Percentiles rank a stretch among this genome's conserved stretches.
phyloP scores from a whole-genome alignment of 306 rosid genomes.

The Sophora flavescens region DNA sequence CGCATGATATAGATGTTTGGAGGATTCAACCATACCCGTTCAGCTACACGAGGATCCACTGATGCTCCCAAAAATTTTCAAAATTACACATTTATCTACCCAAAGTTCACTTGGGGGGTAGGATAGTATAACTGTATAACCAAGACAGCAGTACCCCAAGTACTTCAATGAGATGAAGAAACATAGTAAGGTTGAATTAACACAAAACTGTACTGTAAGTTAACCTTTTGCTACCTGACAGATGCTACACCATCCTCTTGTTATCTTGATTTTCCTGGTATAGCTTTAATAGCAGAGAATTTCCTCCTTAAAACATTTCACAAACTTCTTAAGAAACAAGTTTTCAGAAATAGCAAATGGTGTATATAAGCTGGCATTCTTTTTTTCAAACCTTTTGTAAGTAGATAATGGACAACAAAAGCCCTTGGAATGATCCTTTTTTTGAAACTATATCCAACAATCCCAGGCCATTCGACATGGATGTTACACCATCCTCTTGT shows the following conservation, averaged over 20 bases:
- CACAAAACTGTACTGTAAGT: neutral
- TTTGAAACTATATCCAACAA: slow-evolving; percentile 54
- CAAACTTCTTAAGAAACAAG: slow-evolving; percentile 40
- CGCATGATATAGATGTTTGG: too few species aligned
- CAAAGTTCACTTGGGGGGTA: too few species aligned
- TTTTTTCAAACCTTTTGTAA: slow-evolving; percentile 46
- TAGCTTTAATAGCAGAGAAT: slow-evolving; percentile 22
- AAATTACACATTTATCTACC: too few species aligned
- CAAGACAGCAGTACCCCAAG: neutral
- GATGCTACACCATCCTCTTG: neutral
- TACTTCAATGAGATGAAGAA: neutral
- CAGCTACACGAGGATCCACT: too few species aligned
- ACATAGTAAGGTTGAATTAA: neutral
- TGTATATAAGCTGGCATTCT: neutral
- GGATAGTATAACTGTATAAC: too few species aligned
- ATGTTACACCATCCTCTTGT: neutral
- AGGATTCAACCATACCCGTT: too few species aligned
- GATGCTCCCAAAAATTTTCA: too few species aligned
- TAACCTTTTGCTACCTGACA: neutral
- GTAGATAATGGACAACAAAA: slow-evolving; percentile 42
- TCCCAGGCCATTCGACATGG: neutral
- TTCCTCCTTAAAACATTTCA: slow-evolving; percentile 32
- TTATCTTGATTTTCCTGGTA: slow-evolving; percentile 23
- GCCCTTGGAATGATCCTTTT: slow-evolving; percentile 61
- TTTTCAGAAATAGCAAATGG: slow-evolving; percentile 1